phyloP scores from a whole-genome alignment of 1,284 basidiomycete genomes.

The Coniferiporia weirii region DNA sequence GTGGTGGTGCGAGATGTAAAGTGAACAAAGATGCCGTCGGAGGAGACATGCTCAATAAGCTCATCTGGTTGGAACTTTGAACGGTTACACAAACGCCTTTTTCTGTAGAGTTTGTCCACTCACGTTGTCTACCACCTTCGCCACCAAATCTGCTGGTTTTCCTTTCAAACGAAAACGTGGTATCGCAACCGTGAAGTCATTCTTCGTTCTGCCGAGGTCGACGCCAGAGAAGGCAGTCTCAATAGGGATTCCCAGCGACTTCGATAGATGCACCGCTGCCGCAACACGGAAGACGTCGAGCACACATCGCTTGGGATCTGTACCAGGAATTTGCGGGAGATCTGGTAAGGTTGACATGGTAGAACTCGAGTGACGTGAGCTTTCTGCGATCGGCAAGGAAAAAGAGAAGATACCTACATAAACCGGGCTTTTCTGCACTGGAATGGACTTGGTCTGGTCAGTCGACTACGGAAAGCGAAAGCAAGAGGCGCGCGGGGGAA shows the following conservation, averaged over 20 bases:
- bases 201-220: conserved; percentile 82
- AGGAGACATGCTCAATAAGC: conserved; percentile 60
- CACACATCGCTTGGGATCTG: conserved; percentile 66
- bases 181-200: conserved; percentile 90
- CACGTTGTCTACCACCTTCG: conserved; percentile 71
- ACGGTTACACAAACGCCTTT: background rate
- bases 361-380: conserved; percentile 1
- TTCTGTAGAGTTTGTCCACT: conserved; percentile 27
- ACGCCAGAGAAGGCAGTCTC: conserved; percentile 81
- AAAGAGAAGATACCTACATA: background rate
- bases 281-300: conserved; percentile 85
- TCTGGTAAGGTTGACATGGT: conserved; percentile 23
- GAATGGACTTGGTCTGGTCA: background rate
- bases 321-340: conserved; percentile 57
- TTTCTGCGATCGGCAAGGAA: background rate
- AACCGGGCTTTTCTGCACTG: background rate
- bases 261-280: conserved; percentile 74
- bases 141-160: conserved; percentile 76
- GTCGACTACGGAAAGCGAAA: background rate
- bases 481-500: background rate
- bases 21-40: conserved; percentile 78
- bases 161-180: conserved; percentile 86
- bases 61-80: conserved; percentile 63
- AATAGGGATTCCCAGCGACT: conserved; percentile 65
- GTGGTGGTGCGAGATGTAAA: conserved; percentile 71